phyloP scores from a whole-genome alignment of 148 eudicot genomes.

The Tetragonia tetragonoides region DNA sequence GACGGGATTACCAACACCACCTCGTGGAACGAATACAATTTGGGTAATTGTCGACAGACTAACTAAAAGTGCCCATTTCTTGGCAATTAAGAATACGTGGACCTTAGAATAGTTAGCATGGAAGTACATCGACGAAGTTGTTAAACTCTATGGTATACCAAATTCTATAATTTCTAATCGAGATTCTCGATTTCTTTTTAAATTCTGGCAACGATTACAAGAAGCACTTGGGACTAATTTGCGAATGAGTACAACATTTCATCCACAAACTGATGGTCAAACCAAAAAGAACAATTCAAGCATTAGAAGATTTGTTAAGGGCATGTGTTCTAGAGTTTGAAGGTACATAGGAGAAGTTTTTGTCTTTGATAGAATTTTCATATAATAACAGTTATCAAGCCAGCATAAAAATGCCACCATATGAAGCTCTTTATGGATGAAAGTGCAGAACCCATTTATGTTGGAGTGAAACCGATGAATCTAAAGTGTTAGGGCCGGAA shows the following conservation, averaged over 20 bases:
- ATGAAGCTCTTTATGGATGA: not conserved
- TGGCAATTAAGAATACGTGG: not conserved
- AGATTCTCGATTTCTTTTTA: not conserved
- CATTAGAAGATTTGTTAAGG: not conserved
- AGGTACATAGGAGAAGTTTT: not conserved
- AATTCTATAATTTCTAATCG: not conserved
- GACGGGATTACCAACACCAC: not conserved
- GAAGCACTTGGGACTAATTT: not conserved
- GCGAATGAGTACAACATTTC: not conserved
- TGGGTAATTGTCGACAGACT: not conserved
- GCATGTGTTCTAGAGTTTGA: not conserved
- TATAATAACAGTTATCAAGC: not conserved
- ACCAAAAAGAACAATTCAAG: not conserved
- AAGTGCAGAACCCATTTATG: not conserved
- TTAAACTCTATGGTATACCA: not conserved
- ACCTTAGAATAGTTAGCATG: not conserved
- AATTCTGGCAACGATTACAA: not conserved
- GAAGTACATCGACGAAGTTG: not conserved
- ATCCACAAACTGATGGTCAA: not conserved
- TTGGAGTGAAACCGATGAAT: not conserved
- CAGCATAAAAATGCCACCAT: not conserved
- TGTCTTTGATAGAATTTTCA: not conserved
- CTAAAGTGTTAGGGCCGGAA: not conserved
- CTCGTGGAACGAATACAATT: not conserved
- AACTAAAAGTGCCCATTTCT: not conserved